phyloP scores from a whole-genome alignment of 1,284 basidiomycete genomes.

The Pseudozyma sp. region DNA sequence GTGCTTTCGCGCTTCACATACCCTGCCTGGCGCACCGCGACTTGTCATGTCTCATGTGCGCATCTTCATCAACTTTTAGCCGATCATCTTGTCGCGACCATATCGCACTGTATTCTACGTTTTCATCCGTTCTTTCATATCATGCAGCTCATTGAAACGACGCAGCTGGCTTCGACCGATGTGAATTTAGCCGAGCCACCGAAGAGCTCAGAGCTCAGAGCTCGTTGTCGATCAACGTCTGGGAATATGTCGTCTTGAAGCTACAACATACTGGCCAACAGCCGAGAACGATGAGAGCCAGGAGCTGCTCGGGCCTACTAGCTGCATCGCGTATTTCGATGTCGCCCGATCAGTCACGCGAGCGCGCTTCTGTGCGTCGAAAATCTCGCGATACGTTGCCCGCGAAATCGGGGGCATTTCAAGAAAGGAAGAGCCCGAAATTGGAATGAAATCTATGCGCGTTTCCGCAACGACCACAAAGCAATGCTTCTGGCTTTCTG shows the following conservation, averaged over 20 bases:
- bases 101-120: constrained; percentile 4
- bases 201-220: neutral
- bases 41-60: neutral
- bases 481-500: neutral
- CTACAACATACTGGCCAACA: too few relatives aligned
- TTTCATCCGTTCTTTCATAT: neutral
- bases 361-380: too few relatives aligned
- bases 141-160: neutral
- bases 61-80: neutral
- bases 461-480: constrained; percentile 1
- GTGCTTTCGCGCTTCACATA: neutral
- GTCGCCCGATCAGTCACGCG: too few relatives aligned
- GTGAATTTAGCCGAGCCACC: neutral
- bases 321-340: too few relatives aligned
- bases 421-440: constrained; percentile 4
- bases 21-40: neutral
- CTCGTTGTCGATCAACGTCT: neutral
- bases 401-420: neutral
- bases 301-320: too few relatives aligned
- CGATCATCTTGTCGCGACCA: neutral
- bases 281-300: too few relatives aligned
- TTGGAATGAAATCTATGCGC: neutral
- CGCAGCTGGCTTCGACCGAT: neutral
- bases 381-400: too few relatives aligned
- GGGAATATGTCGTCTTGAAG: too few relatives aligned